Conservation (phyloP, 257 asterid species). For the Solanum dulcamara region DNA sequence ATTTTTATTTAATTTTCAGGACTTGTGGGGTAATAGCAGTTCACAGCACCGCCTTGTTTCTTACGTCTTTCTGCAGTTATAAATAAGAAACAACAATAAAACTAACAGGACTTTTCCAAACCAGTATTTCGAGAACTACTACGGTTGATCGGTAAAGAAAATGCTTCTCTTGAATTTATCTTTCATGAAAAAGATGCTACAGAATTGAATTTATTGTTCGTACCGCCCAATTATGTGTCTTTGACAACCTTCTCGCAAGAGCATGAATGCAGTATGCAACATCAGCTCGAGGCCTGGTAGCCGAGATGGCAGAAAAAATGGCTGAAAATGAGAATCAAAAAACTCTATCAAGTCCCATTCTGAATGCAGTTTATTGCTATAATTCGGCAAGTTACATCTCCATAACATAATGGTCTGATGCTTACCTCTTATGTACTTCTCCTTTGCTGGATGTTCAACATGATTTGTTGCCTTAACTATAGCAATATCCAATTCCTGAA, state of each 20-base stretch:
- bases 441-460: slow-evolving; percentile 91
- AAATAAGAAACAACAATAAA: neutral
- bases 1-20: neutral
- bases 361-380: neutral
- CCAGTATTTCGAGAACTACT: neutral
- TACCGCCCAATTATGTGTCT: slow-evolving; percentile 99
- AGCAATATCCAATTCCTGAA: slow-evolving; percentile 90
- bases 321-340: slow-evolving; percentile 38
- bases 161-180: neutral
- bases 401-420: neutral
- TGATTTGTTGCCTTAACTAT: slow-evolving; percentile 98
- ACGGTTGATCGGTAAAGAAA: neutral
- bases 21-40: neutral
- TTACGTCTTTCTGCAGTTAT: neutral
- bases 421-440: slow-evolving; percentile 81
- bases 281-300: slow-evolving; percentile 96
- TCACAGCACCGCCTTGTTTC: neutral
- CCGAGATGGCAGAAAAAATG: slow-evolving; percentile 77
- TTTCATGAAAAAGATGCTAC: neutral
- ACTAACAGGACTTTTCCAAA: neutral
- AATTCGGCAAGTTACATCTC: neutral
- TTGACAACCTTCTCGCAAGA: slow-evolving; percentile 79
- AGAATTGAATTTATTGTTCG: neutral
- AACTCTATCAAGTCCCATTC: slow-evolving; percentile 9
- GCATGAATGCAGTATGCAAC: slow-evolving; percentile 97